phyloP scores from a whole-genome alignment of 192 early-diverging fungal genomes.

The Linnemannia zychae region DNA sequence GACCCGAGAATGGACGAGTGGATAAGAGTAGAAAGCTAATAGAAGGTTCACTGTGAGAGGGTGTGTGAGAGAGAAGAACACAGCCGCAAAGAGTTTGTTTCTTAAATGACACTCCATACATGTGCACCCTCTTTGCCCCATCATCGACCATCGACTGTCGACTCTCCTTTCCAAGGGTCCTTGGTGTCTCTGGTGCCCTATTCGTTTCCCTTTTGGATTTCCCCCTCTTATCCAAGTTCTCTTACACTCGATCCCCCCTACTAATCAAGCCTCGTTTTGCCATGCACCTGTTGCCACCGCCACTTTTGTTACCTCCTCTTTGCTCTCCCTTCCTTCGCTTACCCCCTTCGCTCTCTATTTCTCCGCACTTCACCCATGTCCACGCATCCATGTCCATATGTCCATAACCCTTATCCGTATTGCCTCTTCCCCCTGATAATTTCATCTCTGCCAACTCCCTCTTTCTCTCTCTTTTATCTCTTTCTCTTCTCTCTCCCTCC shows the following conservation, averaged over 20 bases:
- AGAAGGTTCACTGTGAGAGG: no score
- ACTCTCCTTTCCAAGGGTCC: neutral
- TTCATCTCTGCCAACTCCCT: neutral
- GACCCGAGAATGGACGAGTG: no score
- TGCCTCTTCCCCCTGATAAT: neutral
- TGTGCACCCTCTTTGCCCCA: neutral
- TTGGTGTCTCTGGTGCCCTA: no score
- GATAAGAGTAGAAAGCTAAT: no score
- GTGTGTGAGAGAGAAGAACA: no score
- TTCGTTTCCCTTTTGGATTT: no score
- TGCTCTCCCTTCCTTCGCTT: neutral
- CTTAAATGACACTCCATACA: neutral
- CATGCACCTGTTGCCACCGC: no score
- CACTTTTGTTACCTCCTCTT: neutral
- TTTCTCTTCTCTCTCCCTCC: neutral
- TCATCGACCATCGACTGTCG: neutral
- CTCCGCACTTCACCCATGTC: neutral
- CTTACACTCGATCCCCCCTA: no score
- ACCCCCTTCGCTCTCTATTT: neutral
- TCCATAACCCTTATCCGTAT: neutral
- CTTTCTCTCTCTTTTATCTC: neutral
- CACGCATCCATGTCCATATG: neutral
- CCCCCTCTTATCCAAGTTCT: no score
- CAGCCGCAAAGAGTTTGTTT: no score
- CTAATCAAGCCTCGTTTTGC: no score